A percentile compares a stretch with the other conserved stretches of the same genome.
These are phyloP conservation scores for Pilatotrama ljubarskyi DNA, from an alignment of 768 basidiomycete genomes.

Conservation along the genomic window DNA sequence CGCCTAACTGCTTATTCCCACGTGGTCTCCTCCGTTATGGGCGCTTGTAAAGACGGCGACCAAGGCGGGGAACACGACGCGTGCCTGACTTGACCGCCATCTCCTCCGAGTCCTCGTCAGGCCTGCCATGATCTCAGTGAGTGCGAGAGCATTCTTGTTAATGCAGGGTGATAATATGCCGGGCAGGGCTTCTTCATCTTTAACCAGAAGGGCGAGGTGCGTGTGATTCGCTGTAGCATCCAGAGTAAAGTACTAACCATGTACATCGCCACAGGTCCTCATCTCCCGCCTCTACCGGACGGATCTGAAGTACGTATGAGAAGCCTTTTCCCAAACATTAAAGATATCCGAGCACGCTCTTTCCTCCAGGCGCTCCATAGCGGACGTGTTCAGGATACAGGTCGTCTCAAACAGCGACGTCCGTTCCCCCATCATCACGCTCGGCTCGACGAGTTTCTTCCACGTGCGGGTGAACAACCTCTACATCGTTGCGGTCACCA, in stretches of 20 bases:
- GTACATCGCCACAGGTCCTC: conserved; percentile 61
- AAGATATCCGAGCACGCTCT: neutral
- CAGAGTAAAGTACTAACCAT: neutral
- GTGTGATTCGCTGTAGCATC: conserved; percentile 23
- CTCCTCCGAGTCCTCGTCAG: neutral
- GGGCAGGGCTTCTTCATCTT: conserved; percentile 95
- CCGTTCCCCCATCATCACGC: conserved; percentile 93
- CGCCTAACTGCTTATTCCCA: conserved; percentile 3
- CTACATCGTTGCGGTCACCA: conserved; percentile 94
- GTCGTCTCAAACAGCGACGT: conserved; percentile 98
- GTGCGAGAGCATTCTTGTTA: conserved; percentile 16
- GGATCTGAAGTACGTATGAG: conserved; percentile 79
- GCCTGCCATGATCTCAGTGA: conserved; percentile 48
- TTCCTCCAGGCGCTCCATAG: conserved; percentile 82
- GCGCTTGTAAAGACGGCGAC: neutral
- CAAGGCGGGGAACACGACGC: conserved; percentile 9
- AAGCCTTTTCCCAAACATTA: neutral
- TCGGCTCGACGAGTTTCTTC: conserved; percentile 98
- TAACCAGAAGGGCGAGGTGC: conserved; percentile 98
- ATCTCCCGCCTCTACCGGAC: conserved; percentile 95
- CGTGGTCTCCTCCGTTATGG: neutral
- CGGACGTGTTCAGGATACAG: conserved; percentile 98
- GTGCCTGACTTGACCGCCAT: neutral
- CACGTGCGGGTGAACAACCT: conserved; percentile 95
- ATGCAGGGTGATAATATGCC: conserved; percentile 1